Evolutionary conservation across 2,329 filamentous ascomycete genomes (phyloP), one percentile per base, ranked within the genome.

Genomic region (Cadophora sp.): DNA sequence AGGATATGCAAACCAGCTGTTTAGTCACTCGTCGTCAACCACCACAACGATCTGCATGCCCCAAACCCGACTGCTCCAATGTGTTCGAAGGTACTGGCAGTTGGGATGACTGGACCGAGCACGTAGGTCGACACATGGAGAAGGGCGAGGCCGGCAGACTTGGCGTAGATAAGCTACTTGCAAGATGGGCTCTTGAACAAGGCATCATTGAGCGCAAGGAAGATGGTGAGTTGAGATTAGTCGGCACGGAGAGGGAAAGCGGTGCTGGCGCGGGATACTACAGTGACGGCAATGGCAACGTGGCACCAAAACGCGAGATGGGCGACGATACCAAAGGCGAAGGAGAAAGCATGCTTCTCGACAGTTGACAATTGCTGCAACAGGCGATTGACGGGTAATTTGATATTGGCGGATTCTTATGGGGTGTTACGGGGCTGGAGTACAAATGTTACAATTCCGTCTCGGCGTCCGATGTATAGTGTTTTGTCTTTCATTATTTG

Each of bases 31-130:
- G 92, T 1, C 87, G 94, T 3, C 80, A 86, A 29, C 87, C 92
- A 0, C 95, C 95, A 0, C 86, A 89, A 67, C 83, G 85, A 37
- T 93, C 92, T 58, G 86, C 91, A 0, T 94, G 92, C 71, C 88
- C 89, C 0, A 89, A 89, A 73, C 82, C 85, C 0, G 92, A 93
- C 73, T 98, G 95, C 76, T 82, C 85, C 12, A 86, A 85, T 61
- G 79, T 84, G 0, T 97, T 97, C 75, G 85, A 89, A 66, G 94
- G 93, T 0, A 81, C 85, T 0, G 86, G 86, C 2, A 91, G 91
- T 9, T 97, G 95, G 95, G 93, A 97, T 67, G 89, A 93, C 73
- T 92, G 94, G 81, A 96, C 96, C 68, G 95, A 98, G 78, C 95
- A 98, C 78, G 91, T 97, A 0, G 94, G 94, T 0, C 86, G 91